A percentile compares a stretch with the other conserved stretches of the same genome.
Evolutionary conservation across 768 basidiomycete genomes (phyloP).

Genomic region (Trichaptum fuscoviolaceum): DNA sequence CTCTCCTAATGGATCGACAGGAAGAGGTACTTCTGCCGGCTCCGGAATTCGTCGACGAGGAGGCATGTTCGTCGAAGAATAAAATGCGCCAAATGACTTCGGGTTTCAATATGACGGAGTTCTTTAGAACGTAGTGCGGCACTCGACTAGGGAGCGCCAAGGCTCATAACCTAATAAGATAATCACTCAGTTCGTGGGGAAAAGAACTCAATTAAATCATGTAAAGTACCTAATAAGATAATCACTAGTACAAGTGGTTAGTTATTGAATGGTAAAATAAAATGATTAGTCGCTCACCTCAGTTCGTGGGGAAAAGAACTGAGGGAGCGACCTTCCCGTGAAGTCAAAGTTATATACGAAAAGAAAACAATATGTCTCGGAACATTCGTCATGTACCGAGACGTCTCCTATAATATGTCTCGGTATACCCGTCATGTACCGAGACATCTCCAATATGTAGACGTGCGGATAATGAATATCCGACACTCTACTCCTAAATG

Average conservation of each 20-base stretch:
- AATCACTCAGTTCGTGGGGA: not conserved
- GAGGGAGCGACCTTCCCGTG: not conserved
- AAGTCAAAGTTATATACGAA: not conserved
- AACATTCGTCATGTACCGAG: too few species aligned
- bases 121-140: not conserved
- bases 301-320: too few species aligned
- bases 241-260: too few species aligned
- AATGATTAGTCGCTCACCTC: too few species aligned
- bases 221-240: too few species aligned
- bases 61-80: not conserved
- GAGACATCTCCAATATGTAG: not conserved
- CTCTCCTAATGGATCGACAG: too few species aligned
- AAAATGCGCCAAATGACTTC: not conserved
- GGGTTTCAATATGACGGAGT: not conserved
- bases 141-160: not conserved
- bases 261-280: too few species aligned
- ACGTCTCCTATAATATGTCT: not conserved
- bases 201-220: too few species aligned
- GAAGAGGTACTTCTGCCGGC: too few species aligned
- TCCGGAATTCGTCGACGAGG: too few species aligned
- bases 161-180: not conserved
- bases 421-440: not conserved
- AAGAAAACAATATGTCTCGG: too few species aligned
- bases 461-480: not conserved
- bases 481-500: not conserved